Conservation (phyloP, 225 moss, liverwort and hornwort species). For the Lunularia cruciata region DNA sequence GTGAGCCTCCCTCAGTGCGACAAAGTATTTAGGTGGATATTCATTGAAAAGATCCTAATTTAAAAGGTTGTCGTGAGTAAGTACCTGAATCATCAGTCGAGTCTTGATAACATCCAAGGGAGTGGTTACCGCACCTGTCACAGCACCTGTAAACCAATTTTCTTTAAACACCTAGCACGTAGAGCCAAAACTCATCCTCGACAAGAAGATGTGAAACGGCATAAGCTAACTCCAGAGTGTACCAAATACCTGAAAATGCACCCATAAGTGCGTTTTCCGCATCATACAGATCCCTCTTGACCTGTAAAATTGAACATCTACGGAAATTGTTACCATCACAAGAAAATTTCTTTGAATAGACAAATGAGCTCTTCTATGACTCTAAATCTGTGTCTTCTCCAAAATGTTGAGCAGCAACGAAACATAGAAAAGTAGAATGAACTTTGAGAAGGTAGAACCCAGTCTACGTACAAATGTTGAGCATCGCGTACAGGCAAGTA, state of each 20-base stretch:
- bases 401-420: no score
- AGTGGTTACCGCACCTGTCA: conserved; percentile 96
- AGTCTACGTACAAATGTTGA: no score
- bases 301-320: conserved; percentile 44
- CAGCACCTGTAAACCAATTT: conserved; percentile 57
- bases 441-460: no score
- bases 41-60: neutral
- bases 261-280: conserved; percentile 87
- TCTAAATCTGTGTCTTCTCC: no score
- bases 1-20: no score
- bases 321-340: no score
- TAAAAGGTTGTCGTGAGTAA: neutral
- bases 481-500: no score
- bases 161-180: neutral
- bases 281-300: conserved; percentile 80
- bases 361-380: no score
- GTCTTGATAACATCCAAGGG: conserved; percentile 99
- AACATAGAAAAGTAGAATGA: no score
- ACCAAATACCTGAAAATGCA: conserved; percentile 74
- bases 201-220: neutral
- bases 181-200: conserved; percentile 20
- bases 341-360: no score
- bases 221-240: neutral
- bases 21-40: no score
- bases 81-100: conserved; percentile 88